Percentiles rank a stretch among this genome's conserved stretches.
Evolutionary conservation across 169 alveolate species (phyloP).

Genomic region (Ichthyophthirius multifiliis): DNA sequence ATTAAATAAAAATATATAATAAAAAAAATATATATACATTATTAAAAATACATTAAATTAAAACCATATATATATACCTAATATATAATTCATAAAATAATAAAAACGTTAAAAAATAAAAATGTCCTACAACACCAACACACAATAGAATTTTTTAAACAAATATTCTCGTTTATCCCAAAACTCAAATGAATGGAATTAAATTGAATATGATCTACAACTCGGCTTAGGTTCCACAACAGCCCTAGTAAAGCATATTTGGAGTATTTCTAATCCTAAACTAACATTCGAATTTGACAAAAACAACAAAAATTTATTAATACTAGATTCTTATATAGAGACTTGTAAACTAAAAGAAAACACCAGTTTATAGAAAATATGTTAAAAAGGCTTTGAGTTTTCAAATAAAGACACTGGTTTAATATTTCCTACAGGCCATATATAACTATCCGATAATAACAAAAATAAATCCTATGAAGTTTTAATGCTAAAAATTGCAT

Average conservation of each 20-base stretch:
- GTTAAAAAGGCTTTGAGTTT: conserved; percentile 39
- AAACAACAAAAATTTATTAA: not conserved
- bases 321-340: conserved; percentile 36
- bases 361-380: conserved; percentile 33
- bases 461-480: not conserved
- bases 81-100: too few relatives aligned
- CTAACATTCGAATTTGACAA: not conserved
- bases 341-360: conserved; percentile 3
- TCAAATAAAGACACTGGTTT: conserved; percentile 17
- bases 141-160: too few relatives aligned
- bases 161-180: too few relatives aligned
- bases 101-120: too few relatives aligned
- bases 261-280: not conserved
- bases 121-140: too few relatives aligned
- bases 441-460: conserved; percentile 15
- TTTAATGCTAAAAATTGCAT: not conserved
- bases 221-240: not conserved
- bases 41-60: too few relatives aligned
- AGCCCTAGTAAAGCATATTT: not conserved
- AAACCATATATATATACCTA: too few relatives aligned
- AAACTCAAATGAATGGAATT: not conserved
- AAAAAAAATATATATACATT: too few relatives aligned
- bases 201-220: not conserved
- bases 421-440: conserved; percentile 36
- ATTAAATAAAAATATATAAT: too few relatives aligned